These are phyloP conservation scores for Cicer judaicum DNA, from an alignment of 306 rosid species.

Conservation along the genomic window DNA sequence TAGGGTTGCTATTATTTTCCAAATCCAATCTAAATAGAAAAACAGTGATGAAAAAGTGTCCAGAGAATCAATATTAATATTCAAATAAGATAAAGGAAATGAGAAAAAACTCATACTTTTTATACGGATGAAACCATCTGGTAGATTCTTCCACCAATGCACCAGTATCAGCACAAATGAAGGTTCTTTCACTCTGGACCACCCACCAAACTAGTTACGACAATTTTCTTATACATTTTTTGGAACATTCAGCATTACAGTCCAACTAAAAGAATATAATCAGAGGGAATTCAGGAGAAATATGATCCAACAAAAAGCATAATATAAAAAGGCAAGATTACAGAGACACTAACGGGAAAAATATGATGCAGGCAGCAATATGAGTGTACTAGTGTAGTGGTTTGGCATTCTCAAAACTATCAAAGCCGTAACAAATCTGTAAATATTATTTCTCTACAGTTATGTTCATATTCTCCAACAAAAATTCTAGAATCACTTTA, in stretches of 20 bases:
- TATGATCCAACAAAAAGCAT: constrained; percentile 35
- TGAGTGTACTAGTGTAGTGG: constrained; percentile 16
- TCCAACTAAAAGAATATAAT: constrained; percentile 33
- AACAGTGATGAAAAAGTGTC: neutral
- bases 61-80: constrained; percentile 17
- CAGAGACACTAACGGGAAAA: constrained; percentile 13
- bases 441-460: constrained; percentile 18
- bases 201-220: constrained; percentile 47
- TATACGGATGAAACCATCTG: constrained; percentile 66
- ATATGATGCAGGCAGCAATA: constrained; percentile 36
- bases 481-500: constrained; percentile 1
- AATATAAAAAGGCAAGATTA: neutral
- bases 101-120: constrained; percentile 59
- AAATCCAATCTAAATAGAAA: constrained; percentile 26
- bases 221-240: constrained; percentile 16
- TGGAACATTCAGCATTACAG: constrained; percentile 22
- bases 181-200: constrained; percentile 78
- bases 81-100: constrained; percentile 31
- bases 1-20: constrained; percentile 25
- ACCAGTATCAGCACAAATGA: constrained; percentile 90
- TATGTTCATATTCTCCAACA: constrained; percentile 17
- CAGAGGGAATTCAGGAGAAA: constrained; percentile 24
- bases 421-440: constrained; percentile 11
- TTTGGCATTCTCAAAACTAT: constrained; percentile 32
- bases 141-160: constrained; percentile 71